A percentile compares a stretch with the other conserved stretches of the same genome.
Evolutionary conservation across 2,329 filamentous ascomycete genomes (phyloP).

Genomic region (Fusarium bactridioides): DNA sequence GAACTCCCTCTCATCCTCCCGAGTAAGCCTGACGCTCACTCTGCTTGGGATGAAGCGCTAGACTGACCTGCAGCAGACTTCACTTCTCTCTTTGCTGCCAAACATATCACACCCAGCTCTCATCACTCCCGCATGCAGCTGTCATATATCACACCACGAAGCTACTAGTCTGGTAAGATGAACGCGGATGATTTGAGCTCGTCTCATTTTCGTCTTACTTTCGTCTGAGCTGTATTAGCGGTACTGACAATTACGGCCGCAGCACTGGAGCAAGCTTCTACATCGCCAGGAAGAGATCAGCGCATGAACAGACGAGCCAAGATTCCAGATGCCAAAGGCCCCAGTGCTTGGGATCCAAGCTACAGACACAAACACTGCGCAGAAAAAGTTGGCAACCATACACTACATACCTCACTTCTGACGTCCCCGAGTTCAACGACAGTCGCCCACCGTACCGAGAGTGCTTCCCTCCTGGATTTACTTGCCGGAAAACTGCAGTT

Average conservation of each 20-base stretch:
- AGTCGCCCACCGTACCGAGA: not conserved
- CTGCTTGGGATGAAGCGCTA: not conserved
- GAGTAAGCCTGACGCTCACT: not conserved
- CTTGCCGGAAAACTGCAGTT: not conserved
- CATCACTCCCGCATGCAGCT: too few species aligned
- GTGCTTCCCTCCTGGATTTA: not conserved
- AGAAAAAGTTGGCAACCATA: not conserved
- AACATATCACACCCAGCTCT: not conserved
- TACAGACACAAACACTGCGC: not conserved
- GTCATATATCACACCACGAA: not conserved
- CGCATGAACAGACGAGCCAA: not conserved
- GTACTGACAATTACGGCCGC: not conserved
- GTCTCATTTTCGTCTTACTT: not conserved
- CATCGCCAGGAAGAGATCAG: not conserved
- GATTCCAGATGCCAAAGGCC: not conserved
- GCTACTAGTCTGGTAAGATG: not conserved
- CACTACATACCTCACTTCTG: not conserved
- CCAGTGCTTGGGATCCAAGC: not conserved
- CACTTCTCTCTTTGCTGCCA: not conserved
- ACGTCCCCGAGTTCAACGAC: not conserved
- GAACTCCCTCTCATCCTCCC: not conserved
- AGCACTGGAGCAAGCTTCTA: not conserved
- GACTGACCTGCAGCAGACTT: not conserved
- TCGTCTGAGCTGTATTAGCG: not conserved
- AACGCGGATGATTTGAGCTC: not conserved